Evolutionary conservation across 257 asterid species (phyloP), one percentile per base, ranked within the genome.

Genomic region (Anisodus tanguticus): DNA sequence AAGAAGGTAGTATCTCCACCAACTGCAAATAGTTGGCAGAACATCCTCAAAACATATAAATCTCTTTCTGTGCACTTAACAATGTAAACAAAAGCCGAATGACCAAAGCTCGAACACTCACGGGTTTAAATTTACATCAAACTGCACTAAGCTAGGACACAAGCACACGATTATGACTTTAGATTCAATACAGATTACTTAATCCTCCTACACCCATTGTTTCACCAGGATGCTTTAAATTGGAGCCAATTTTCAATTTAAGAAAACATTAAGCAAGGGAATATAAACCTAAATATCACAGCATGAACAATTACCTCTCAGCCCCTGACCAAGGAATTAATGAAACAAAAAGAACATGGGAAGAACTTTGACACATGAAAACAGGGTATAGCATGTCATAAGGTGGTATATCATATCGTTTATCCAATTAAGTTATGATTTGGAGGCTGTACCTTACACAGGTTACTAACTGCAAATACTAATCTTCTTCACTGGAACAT

Each of bases 1-100:
- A 89, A 63, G 99, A 95, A 19, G 99, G 99, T 83, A 94, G 69
- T 86, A 95, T 93, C 89, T 95, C 99, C 87, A 91, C 97, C 60
- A 95, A 89, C 98, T 95, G 97, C 79, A 85, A 68, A 59, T 77
- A 53, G 64, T 9, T 16, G 6, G 17, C 49, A 53, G 58, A 43
- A 31, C 60, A 12, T 35, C 69, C 80, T 16, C 39, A 51, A 72
- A 64, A 79, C 84, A 83, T 15, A n/a, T 82, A 45, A 53, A 59
- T 37, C 66, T 35, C 43, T 22, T 54, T 71, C 39, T 6, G 8
- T 4, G 80, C 59, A 74, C n/a, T 49, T 11, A 64, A 66, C 41
- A 11, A 11, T 66, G 72, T 66, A 66, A 66, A 66, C 43, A 31
- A 1, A 63, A 41, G 70, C 8, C 8, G 47, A 66, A 66, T 5